phyloP scores from a whole-genome alignment of 2,329 filamentous ascomycete species.

The Stemphylium vesicarium region DNA sequence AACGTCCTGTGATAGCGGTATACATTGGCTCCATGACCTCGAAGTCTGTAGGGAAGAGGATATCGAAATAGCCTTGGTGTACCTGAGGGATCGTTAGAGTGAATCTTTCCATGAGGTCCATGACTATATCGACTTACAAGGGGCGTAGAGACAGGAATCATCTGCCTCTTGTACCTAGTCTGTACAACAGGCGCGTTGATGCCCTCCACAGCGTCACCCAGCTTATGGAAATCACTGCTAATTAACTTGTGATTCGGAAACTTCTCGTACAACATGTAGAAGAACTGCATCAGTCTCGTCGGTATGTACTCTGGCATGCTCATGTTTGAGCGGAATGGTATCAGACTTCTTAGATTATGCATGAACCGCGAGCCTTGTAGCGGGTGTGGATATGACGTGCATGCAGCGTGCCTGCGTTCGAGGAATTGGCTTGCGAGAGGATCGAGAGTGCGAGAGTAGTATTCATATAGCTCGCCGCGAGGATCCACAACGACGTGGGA shows the following conservation, averaged over 20 bases:
- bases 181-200: slow-evolving; percentile 95
- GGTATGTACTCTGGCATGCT: slow-evolving; percentile 91
- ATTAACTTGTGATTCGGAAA: slow-evolving; percentile 91
- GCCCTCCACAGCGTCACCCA: slow-evolving; percentile 83
- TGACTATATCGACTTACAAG: slow-evolving; percentile 67
- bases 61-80: slow-evolving; percentile 98
- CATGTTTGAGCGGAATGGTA: slow-evolving; percentile 78
- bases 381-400: slow-evolving; percentile 65
- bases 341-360: slow-evolving; percentile 65
- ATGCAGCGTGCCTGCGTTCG: slow-evolving; percentile 79
- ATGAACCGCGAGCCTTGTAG: slow-evolving; percentile 62
- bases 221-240: slow-evolving; percentile 85
- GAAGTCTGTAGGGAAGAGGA: slow-evolving; percentile 97
- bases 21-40: slow-evolving; percentile 89
- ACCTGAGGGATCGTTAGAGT: slow-evolving; percentile 62
- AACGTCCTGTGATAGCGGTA: slow-evolving; percentile 87
- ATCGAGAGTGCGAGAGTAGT: slow-evolving; percentile 82
- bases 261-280: slow-evolving; percentile 83
- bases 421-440: slow-evolving; percentile 83
- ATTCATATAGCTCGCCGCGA: slow-evolving; percentile 91
- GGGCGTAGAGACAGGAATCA: slow-evolving; percentile 87
- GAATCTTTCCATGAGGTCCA: neutral
- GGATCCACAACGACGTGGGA: slow-evolving; percentile 85
- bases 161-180: slow-evolving; percentile 85
- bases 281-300: slow-evolving; percentile 94